Base-by-base conservation (phyloP, 257 asterid species). In the Petunia secreta region DNA sequence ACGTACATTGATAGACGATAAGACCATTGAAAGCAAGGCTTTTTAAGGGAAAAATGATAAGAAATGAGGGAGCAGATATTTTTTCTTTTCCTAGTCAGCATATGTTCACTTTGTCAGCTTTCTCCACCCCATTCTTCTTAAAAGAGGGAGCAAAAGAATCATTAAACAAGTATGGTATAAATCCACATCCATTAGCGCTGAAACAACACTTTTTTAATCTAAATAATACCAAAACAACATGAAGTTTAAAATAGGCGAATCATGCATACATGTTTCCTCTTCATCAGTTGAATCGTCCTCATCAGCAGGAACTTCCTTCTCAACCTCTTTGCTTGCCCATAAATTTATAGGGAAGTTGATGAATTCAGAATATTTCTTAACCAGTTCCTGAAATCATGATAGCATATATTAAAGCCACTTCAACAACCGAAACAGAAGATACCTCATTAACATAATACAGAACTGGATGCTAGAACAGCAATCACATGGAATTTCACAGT, bases 301-400 rank as follows among this genome's bases (percentile, higher is more conserved):
- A 4, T 92, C 97, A 73, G 90, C 97, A 54, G 97, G 98, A 86
- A 92, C 96, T 82, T 92, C 98, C 83, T 88, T 96, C 59, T 94
- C 97, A 40, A 91, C 90, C 88, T 94, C 97, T 85, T 92, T 94
- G 84, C 86, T 94, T 68, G 97, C 97, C 98, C 97, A 92, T 63
- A 94, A 91, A 83, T 85, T 5, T 77, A 94, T 94, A 53, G 98
- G 98, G 89, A 94, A 94, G 91, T 94, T 94, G 84, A 94, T 92
- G 84, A 94, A 94, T 84, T 94, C 96, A 58, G 97, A 94, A 84
- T 94, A 94, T 87, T 75, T 92, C 77, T 94, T 91, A 85, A 94
- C 98, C 89, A 94, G 86, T 41, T 94, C 98, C 98, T 92, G 84
- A 58, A 82, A 68, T 44, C 80, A 86, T 15, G 41, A 36, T 40